Evolutionary conservation across 2,329 filamentous ascomycete genomes (phyloP), one percentile per base, ranked within the genome.

Genomic region (Cladorrhinum sp.): DNA sequence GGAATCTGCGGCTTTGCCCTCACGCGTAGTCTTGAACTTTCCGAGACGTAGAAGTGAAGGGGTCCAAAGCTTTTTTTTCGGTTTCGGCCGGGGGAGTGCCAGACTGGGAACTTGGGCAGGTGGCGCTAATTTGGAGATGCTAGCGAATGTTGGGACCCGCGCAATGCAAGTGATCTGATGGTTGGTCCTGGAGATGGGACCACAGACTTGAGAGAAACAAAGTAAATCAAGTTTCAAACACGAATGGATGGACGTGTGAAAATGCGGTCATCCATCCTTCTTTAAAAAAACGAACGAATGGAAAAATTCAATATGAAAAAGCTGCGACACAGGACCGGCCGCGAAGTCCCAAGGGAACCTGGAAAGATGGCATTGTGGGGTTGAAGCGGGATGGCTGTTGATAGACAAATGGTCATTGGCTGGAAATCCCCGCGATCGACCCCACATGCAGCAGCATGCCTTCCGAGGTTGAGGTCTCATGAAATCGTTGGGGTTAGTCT

Each of bases 401-500:
- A n/a, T 36, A 3, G 51, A n/a, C 29, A n/a, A n/a, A n/a, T n/a
- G 13, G 16, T 38, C 18, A 54, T 54, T 54, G 51, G 51, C 20
- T 23, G 29, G 20, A 13, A 36, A 13, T 13, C 29, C 9, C 51
- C 29, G 51, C 20, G 18, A 12, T 2, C n/a, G 20, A 36, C 36
- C 24, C 53, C 32, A 38, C 27, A 48, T 36, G 24, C 53, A 36
- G 29, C 53, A 55, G 24, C 53, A 55, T 55, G 29, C 53, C 36
- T 32, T 56, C 53, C 53, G 53, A 56, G 53, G 53, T 56, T 56
- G 36, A 56, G 53, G 53, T 45, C 41, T 45, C 41, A 5, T 45
- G 41, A 45, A 56, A 49, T 56, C 53, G 53, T 56, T 56, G 53
- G 25, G 53, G 53, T 45, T n/a, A 56, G n/a, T n/a, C n/a, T n/a